Percentiles rank a stretch among this genome's conserved stretches.
These are phyloP conservation scores for Teratosphaeria destructans DNA, from an alignment of 2,329 filamentous ascomycete genomes.

Conservation along the genomic window DNA sequence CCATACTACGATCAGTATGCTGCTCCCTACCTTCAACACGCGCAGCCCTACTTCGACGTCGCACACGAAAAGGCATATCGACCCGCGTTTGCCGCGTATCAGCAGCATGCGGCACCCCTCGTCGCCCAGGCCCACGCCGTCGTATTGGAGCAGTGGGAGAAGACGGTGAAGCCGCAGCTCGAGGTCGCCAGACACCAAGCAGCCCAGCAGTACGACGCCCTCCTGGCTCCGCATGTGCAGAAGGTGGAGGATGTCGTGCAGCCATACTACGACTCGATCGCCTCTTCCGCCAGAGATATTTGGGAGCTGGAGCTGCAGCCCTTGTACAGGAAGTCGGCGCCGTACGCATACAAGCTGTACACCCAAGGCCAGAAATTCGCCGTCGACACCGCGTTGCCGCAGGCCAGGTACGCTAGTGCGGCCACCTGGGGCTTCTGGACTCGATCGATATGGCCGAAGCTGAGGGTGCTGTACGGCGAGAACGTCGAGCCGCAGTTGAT, in stretches of 20 bases:
- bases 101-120: constrained; percentile 64
- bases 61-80: constrained; percentile 53
- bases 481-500: constrained; percentile 93
- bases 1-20: constrained; percentile 83
- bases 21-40: constrained; percentile 68
- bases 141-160: constrained; percentile 64
- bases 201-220: constrained; percentile 56
- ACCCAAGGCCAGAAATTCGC: constrained; percentile 55
- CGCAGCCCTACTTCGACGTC: constrained; percentile 58
- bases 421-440: constrained; percentile 62
- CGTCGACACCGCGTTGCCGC: constrained; percentile 60
- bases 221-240: constrained; percentile 63
- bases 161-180: constrained; percentile 65
- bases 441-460: constrained; percentile 66
- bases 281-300: constrained; percentile 53
- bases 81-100: constrained; percentile 54
- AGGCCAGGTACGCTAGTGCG: constrained; percentile 59
- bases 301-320: constrained; percentile 67
- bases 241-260: constrained; percentile 46
- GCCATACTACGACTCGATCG: constrained; percentile 64
- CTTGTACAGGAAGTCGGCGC: constrained; percentile 61
- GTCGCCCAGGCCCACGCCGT: constrained; percentile 58
- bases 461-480: constrained; percentile 72
- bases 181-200: constrained; percentile 52
- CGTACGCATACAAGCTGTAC: constrained; percentile 64